phyloP scores from a whole-genome alignment of 2,329 filamentous ascomycete species.

The Drechslera avenae region DNA sequence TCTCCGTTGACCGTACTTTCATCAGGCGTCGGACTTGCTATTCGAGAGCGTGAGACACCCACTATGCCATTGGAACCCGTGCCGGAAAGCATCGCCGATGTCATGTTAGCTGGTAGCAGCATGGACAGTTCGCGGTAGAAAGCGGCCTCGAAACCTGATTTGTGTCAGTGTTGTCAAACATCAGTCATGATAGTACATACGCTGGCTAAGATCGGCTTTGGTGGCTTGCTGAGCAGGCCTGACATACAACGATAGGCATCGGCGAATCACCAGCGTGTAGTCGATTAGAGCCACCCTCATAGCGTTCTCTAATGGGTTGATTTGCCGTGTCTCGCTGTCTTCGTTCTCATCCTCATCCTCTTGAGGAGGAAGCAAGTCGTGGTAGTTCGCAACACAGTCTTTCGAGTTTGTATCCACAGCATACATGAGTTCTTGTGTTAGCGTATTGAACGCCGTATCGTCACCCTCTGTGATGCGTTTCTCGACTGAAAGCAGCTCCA shows the following conservation, averaged over 20 bases:
- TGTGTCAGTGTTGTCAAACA: slow-evolving; percentile 17
- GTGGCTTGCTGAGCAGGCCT: slow-evolving; percentile 66
- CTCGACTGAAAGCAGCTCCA: slow-evolving; percentile 78
- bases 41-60: slow-evolving; percentile 34
- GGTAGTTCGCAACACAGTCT: slow-evolving; percentile 79
- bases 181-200: slow-evolving; percentile 57
- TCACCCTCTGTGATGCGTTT: slow-evolving; percentile 75
- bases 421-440: slow-evolving; percentile 77
- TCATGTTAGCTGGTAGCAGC: slow-evolving; percentile 44
- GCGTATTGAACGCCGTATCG: slow-evolving; percentile 67
- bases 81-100: slow-evolving; percentile 39
- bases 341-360: slow-evolving; percentile 45
- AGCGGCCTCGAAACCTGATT: slow-evolving; percentile 52
- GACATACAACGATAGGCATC: slow-evolving; percentile 73
- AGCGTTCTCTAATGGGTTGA: slow-evolving; percentile 70
- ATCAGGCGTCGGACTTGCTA: slow-evolving; percentile 33
- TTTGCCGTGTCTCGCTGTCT: slow-evolving; percentile 50
- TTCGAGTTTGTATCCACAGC: slow-evolving; percentile 76
- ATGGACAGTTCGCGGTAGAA: slow-evolving; percentile 52
- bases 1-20: slow-evolving; percentile 34
- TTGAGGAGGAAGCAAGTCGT: slow-evolving; percentile 68
- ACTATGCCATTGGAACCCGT: slow-evolving; percentile 40
- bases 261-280: slow-evolving; percentile 85
- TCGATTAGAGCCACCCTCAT: slow-evolving; percentile 86
- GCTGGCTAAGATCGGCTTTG: slow-evolving; percentile 64